Base-by-base conservation (phyloP, 2,329 filamentous ascomycete genomes). In the Hypoxylon sp. region DNA sequence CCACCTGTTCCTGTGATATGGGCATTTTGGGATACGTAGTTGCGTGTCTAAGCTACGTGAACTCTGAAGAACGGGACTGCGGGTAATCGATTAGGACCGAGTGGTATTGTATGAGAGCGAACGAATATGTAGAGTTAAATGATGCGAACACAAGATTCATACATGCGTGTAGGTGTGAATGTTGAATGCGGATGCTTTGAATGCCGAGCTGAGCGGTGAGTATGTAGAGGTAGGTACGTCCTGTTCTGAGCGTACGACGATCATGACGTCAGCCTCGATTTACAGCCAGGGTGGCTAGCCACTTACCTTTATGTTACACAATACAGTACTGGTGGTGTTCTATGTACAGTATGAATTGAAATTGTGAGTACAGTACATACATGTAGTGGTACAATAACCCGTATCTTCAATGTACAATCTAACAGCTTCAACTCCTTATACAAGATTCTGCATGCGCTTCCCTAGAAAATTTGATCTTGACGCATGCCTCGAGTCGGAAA, bases 21-120 rank as follows among this genome's bases (percentile, higher is more conserved):
- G 66, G 58, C 66, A 68, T 68, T 1, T 64, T 66, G 12, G 12
- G 26, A 30, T 20, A 6, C 26, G 22, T 7, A n/a, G 32, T 50
- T 26, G 20, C 11, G 48, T 49, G n/a, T n/a, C n/a, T n/a, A 6
- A 26, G 24, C 6, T 49, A 16, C 5, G 8, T 11, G 33, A 40
- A 2, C 4, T 18, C 8, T 2, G 1, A 38, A 38, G 3, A 16
- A 16, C 14, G n/a, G n/a, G 36, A 18, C 36, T 40, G 16, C 7
- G 11, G 7, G 16, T 20, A 2, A 40, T 40, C 16, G 7, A 20
- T 9, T 20, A 51, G 26, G 46, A 32, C 11, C 6, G 3, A 5
- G 16, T 33, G 22, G 12, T 48, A 14, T 5, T 44, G 26, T 11
- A 2, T 32, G 12, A 12, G 32, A 26, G 16, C 8, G 7, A 20